Conservation (phyloP, 2,329 filamentous ascomycete genomes). For the Exophiala aquamarina region DNA sequence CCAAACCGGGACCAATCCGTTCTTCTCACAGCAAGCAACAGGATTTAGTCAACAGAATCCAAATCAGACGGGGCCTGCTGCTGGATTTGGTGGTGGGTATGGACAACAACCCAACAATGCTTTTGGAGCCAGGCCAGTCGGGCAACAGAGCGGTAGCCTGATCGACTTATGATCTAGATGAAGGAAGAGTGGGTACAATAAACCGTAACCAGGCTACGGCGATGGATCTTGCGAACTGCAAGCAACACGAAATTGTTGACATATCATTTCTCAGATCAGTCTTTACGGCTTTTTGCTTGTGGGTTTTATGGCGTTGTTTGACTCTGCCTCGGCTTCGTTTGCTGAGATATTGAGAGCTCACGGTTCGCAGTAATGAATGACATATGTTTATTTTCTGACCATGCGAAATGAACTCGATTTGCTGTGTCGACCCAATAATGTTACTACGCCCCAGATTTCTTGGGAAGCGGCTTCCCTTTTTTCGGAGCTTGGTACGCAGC, state of each 20-base stretch:
- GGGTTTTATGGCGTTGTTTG: background rate
- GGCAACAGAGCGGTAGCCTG: constrained; percentile 55
- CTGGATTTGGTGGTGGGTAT: constrained; percentile 44
- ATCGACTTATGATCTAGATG: constrained; percentile 55
- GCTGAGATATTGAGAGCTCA: background rate
- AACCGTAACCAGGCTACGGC: background rate
- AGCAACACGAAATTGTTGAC: background rate
- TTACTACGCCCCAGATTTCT: too few relatives aligned
- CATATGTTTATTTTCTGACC: too few relatives aligned
- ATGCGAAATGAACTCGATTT: too few relatives aligned
- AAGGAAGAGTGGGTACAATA: constrained; percentile 2
- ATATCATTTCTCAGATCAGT: background rate
- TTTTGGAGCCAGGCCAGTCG: constrained; percentile 52
- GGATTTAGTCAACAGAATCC: constrained; percentile 51
- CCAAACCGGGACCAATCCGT: constrained; percentile 82
- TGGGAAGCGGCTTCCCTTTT: too few relatives aligned
- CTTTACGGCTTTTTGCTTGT: background rate
- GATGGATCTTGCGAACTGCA: background rate
- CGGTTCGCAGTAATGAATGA: too few relatives aligned
- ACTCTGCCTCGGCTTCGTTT: background rate
- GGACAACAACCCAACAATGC: constrained; percentile 52
- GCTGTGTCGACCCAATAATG: too few relatives aligned
- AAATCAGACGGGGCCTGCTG: constrained; percentile 52
- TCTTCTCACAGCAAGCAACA: constrained; percentile 79
- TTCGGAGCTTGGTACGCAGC: too few relatives aligned